These are phyloP conservation scores for Botryotinia globosa DNA, from an alignment of 2,329 filamentous ascomycete species.

Conservation along the genomic window DNA sequence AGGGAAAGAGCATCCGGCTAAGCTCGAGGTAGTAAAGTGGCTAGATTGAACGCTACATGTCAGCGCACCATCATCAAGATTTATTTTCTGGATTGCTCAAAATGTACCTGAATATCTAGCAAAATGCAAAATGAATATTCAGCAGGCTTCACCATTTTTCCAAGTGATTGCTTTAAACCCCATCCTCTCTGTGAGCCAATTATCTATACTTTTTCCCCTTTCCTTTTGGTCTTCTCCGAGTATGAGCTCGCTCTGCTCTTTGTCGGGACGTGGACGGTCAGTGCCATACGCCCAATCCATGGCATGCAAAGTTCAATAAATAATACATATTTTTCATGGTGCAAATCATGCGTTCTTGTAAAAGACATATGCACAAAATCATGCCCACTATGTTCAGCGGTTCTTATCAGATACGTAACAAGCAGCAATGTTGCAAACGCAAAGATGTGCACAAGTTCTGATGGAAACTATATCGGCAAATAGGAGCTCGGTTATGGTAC, in stretches of 20 bases:
- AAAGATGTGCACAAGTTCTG: constrained; percentile 24
- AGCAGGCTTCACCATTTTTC: neutral
- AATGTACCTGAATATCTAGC: neutral
- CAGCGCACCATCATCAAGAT: neutral
- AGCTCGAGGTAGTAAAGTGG: constrained; percentile 7
- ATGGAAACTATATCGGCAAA: constrained; percentile 53
- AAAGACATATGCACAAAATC: neutral
- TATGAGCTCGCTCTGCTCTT: neutral
- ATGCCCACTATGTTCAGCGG: neutral
- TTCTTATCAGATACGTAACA: neutral
- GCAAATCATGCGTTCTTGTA: neutral
- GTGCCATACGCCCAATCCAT: neutral
- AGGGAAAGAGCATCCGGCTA: neutral
- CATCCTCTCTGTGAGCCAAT: neutral
- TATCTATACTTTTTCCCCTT: neutral
- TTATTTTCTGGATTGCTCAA: neutral
- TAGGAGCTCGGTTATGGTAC: constrained; percentile 56
- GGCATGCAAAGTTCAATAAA: neutral
- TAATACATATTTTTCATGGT: neutral
- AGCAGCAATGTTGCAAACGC: neutral
- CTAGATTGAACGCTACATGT: neutral
- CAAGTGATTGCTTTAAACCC: neutral
- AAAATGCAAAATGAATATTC: neutral
- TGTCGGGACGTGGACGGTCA: neutral
- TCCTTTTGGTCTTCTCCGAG: neutral